A percentile compares a stretch with the other conserved stretches of the same genome.
Conservation (phyloP, 768 basidiomycete species). For the Pleurotus sapidus region DNA sequence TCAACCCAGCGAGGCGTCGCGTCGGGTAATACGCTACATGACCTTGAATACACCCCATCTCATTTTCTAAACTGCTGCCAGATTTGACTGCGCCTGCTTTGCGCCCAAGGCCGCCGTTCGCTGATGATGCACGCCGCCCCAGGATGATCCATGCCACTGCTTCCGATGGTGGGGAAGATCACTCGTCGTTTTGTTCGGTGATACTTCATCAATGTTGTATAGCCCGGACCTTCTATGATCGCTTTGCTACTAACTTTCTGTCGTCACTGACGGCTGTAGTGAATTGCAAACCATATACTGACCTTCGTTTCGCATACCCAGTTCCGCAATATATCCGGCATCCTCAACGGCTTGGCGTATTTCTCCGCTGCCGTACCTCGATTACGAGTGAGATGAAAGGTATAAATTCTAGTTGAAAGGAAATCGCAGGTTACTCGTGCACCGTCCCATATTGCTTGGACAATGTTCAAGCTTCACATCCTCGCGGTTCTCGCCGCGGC, state of each 20-base stretch:
- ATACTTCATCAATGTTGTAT: background rate
- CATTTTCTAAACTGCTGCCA: no score
- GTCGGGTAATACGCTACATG: no score
- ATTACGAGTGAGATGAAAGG: no score
- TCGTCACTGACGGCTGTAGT: background rate
- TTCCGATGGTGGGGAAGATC: background rate
- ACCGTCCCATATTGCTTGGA: background rate
- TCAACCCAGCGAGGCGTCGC: background rate
- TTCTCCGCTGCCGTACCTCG: background rate
- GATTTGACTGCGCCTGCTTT: no score
- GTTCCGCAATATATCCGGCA: constrained; percentile 6
- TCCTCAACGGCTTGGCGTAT: background rate
- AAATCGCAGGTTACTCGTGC: no score
- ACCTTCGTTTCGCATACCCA: background rate
- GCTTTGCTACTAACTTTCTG: background rate
- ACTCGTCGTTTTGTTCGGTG: background rate
- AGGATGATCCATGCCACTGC: no score
- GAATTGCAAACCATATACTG: background rate
- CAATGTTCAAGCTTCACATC: constrained; percentile 29
- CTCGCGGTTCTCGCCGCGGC: constrained; percentile 27
- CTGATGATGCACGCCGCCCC: no score
- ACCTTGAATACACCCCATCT: no score
- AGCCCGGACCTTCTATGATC: background rate
- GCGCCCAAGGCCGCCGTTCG: no score
- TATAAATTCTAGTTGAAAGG: no score